Evolutionary conservation across 2,329 filamentous ascomycete species (phyloP).

Genomic region (Thielaviopsis euricoi): DNA sequence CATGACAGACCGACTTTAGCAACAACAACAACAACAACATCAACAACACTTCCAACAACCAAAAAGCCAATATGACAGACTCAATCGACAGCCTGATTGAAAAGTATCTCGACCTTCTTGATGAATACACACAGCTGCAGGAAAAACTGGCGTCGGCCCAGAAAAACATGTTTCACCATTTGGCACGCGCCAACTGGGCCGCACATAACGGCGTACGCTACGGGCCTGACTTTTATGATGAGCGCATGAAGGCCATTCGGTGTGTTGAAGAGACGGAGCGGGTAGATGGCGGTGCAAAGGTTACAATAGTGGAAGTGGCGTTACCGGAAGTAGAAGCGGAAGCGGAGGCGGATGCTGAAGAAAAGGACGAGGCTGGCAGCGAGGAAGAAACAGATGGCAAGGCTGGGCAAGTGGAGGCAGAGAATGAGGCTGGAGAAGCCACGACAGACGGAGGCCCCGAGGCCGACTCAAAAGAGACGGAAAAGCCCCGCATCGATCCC

Average conservation of each 20-base stretch:
- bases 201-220: constrained; percentile 47
- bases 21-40: not conserved
- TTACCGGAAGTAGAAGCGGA: constrained; percentile 9
- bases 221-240: constrained; percentile 55
- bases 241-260: constrained; percentile 49
- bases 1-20: too few relatives aligned
- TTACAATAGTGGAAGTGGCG: not conserved
- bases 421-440: not conserved
- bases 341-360: constrained; percentile 2
- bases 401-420: constrained; percentile 5
- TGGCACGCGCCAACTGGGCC: constrained; percentile 63
- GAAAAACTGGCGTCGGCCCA: constrained; percentile 36
- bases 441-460: not conserved
- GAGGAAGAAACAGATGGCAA: constrained; percentile 6
- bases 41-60: not conserved
- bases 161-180: constrained; percentile 35
- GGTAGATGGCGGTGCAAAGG: constrained; percentile 1
- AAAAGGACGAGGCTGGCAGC: constrained; percentile 7
- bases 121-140: constrained; percentile 48
- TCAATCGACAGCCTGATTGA: constrained; percentile 47
- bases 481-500: constrained; percentile 1
- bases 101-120: constrained; percentile 47
- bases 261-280: constrained; percentile 19
- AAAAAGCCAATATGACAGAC: constrained; percentile 11
- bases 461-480: not conserved